phyloP scores from a whole-genome alignment of 2,329 filamentous ascomycete genomes.

The Colletotrichum orbiculare region DNA sequence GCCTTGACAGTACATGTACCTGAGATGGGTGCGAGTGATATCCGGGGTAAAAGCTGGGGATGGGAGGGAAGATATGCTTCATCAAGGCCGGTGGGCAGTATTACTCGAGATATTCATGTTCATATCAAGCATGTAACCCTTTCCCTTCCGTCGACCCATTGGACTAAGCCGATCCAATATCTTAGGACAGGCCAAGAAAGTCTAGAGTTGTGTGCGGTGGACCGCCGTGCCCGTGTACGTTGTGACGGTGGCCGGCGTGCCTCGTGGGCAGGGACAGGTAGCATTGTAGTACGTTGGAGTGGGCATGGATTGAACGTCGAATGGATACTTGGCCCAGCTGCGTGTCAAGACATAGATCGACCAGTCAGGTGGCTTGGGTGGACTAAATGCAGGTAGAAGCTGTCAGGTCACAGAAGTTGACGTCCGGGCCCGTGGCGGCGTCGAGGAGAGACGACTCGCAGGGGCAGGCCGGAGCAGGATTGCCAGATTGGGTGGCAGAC shows the following conservation, averaged over 20 bases:
- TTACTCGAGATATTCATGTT: slow-evolving; percentile 33
- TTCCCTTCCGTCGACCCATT: slow-evolving; percentile 17
- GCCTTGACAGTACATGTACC: slow-evolving; percentile 32
- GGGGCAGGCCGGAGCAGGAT: slow-evolving; percentile 32
- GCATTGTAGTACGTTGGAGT: not conserved
- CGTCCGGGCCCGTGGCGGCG: slow-evolving; percentile 11
- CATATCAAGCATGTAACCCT: slow-evolving; percentile 29
- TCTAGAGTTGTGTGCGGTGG: slow-evolving; percentile 16
- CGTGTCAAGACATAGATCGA: slow-evolving; percentile 19
- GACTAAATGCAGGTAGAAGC: slow-evolving; percentile 22
- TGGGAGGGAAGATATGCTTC: slow-evolving; percentile 16
- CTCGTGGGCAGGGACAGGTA: not conserved
- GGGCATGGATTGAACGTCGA: slow-evolving; percentile 3
- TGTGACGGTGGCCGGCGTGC: slow-evolving; percentile 12
- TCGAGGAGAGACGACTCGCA: slow-evolving; percentile 23
- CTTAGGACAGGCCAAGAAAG: slow-evolving; percentile 26
- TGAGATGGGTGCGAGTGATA: slow-evolving; percentile 23
- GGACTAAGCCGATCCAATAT: slow-evolving; percentile 18
- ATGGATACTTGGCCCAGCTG: slow-evolving; percentile 14
- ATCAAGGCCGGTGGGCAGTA: slow-evolving; percentile 21
- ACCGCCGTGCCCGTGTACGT: slow-evolving; percentile 8
- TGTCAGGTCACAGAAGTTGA: slow-evolving; percentile 24
- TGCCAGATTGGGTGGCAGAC: slow-evolving; percentile 35
- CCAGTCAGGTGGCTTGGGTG: slow-evolving; percentile 29
- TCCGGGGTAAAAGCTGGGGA: slow-evolving; percentile 33